Conservation (phyloP, 768 basidiomycete genomes). For the Phaeotremella skinneri region DNA sequence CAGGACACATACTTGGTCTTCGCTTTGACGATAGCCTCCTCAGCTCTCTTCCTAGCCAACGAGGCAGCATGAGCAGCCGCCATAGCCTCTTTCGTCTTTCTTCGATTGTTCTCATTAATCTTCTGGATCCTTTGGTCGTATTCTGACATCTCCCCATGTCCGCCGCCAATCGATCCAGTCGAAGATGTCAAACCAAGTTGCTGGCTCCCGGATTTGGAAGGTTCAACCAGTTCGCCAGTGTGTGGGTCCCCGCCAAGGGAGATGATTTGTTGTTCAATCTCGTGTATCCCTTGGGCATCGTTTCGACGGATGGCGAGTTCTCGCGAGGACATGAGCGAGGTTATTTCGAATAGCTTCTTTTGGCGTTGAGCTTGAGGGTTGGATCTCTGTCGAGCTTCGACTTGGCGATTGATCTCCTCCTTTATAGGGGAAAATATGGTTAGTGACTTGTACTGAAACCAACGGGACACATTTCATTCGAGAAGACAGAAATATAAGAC, state of each 20-base stretch:
- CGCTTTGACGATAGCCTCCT: constrained; percentile 68
- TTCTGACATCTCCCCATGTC: constrained; percentile 15
- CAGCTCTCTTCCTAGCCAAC: constrained; percentile 67
- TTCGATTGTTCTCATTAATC: constrained; percentile 87
- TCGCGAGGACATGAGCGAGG: constrained; percentile 63
- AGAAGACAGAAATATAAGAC: constrained; percentile 23
- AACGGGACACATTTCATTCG: background rate
- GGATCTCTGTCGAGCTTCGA: constrained; percentile 57
- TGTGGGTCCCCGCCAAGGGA: constrained; percentile 54
- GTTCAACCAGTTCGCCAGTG: constrained; percentile 31
- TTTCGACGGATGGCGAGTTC: constrained; percentile 72
- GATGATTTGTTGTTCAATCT: constrained; percentile 66
- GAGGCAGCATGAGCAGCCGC: constrained; percentile 43
- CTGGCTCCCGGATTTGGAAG: too few species aligned
- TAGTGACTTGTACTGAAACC: background rate
- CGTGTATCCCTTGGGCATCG: constrained; percentile 63
- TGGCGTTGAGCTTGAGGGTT: constrained; percentile 38
- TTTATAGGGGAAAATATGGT: constrained; percentile 47
- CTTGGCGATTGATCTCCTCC: constrained; percentile 79
- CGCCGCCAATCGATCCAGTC: constrained; percentile 22
- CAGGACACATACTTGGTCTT: constrained; percentile 43
- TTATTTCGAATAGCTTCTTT: constrained; percentile 35
- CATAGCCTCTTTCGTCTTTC: constrained; percentile 67
- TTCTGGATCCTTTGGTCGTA: constrained; percentile 63
- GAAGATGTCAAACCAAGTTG: too few species aligned